Evolutionary conservation across 495 filamentous ascomycete species (phyloP).

Genomic region (Penicillium ochrochloron): DNA sequence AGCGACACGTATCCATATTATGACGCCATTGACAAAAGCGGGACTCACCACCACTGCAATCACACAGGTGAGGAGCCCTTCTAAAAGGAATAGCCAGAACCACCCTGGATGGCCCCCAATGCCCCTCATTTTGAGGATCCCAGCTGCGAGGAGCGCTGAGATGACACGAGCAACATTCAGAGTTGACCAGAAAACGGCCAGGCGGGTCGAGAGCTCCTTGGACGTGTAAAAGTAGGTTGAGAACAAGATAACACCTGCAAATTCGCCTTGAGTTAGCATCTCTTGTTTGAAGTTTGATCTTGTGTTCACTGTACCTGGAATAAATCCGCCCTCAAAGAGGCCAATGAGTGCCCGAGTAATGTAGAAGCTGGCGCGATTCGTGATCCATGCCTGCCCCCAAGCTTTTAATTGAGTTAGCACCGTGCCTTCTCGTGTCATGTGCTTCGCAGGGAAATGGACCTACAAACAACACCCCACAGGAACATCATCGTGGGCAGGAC

Average conservation of each 20-base stretch:
- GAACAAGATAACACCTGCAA: constrained; percentile 4
- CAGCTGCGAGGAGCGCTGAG: constrained; percentile 4
- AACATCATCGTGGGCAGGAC: constrained; percentile 8
- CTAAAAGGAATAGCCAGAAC: constrained; percentile 8
- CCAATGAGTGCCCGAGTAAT: constrained; percentile 4
- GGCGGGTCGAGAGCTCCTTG: neutral
- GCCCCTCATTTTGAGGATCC: constrained; percentile 7
- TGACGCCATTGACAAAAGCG: neutral
- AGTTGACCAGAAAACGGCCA: constrained; percentile 6
- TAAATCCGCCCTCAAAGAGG: constrained; percentile 6
- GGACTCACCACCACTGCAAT: constrained; percentile 1
- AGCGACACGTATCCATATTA: neutral
- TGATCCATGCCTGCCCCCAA: constrained; percentile 5
- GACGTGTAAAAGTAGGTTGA: constrained; percentile 8
- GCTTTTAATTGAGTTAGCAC: neutral
- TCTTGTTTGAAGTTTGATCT: neutral
- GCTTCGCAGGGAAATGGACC: neutral
- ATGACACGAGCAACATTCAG: constrained; percentile 10
- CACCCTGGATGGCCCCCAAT: neutral
- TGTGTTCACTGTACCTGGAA: neutral
- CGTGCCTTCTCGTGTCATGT: neutral
- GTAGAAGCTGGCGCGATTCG: constrained; percentile 6
- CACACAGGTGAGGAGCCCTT: neutral
- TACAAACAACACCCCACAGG: constrained; percentile 1
- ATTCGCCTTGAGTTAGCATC: neutral